Conservation (phyloP, 2,329 filamentous ascomycete species). For the Claviceps spartinae region DNA sequence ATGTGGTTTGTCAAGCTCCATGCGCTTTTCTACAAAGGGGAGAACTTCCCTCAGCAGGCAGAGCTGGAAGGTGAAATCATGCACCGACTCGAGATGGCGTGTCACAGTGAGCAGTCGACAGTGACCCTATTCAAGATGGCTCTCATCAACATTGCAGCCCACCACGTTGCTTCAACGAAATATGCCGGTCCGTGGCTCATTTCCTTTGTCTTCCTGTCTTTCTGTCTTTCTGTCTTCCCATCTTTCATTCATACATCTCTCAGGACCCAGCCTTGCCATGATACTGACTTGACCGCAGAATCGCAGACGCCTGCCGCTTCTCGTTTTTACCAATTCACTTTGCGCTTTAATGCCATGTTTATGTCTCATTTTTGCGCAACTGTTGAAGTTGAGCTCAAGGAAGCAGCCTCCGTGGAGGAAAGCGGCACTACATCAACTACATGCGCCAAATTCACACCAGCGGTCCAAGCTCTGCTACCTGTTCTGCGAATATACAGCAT, state of each 20-base stretch:
- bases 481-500: constrained; percentile 39
- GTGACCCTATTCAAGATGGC: constrained; percentile 63
- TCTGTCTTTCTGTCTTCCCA: no score
- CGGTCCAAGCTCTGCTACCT: constrained; percentile 32
- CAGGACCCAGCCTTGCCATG: background rate
- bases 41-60: constrained; percentile 58
- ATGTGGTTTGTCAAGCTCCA: constrained; percentile 81
- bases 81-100: constrained; percentile 57
- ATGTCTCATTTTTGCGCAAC: constrained; percentile 59
- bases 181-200: constrained; percentile 19
- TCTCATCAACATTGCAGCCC: constrained; percentile 75
- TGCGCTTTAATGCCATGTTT: constrained; percentile 66
- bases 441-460: constrained; percentile 18
- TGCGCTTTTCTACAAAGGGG: constrained; percentile 67
- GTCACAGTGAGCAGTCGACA: constrained; percentile 54
- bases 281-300: constrained; percentile 18
- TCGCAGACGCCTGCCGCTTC: constrained; percentile 31
- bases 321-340: constrained; percentile 47
- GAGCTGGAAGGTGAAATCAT: constrained; percentile 81
- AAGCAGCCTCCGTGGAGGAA: constrained; percentile 10
- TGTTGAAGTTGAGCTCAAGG: constrained; percentile 52
- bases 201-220: background rate
- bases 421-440: constrained; percentile 8
- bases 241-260: no score
- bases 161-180: constrained; percentile 45